A percentile compares a stretch with the other conserved stretches of the same genome.
Conservation (phyloP, 441 rosid species). For the Rhodomyrtus psidioides region DNA sequence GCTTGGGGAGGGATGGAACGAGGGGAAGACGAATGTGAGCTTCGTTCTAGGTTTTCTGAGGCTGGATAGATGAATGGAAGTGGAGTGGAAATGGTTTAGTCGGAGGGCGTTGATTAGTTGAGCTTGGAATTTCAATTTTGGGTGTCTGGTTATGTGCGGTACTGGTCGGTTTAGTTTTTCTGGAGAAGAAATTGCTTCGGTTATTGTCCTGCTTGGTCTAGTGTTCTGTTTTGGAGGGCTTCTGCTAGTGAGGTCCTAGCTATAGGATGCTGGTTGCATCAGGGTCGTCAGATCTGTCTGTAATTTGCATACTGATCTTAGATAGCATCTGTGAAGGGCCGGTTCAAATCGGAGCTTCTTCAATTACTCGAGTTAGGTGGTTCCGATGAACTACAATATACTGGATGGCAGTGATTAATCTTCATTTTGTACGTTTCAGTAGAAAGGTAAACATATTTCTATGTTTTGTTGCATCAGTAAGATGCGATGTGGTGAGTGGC, state of each 20-base stretch:
- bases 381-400: not conserved
- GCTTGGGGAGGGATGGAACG: not conserved
- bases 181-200: not conserved
- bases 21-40: not conserved
- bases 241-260: not conserved
- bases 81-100: not conserved
- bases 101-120: not conserved
- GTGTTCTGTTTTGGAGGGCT: not conserved
- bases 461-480: not conserved
- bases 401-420: not conserved
- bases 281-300: not conserved
- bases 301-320: not conserved
- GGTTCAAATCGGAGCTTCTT: not conserved
- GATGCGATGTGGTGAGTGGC: not conserved
- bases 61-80: not conserved
- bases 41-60: not conserved
- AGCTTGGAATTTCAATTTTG: not conserved
- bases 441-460: not conserved
- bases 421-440: not conserved
- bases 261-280: not conserved
- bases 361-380: not conserved
- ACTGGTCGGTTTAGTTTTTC: not conserved
- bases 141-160: not conserved
- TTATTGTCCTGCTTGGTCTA: not conserved
- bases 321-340: not conserved